phyloP scores from a whole-genome alignment of 2,329 filamentous ascomycete species.

The Fusarium zealandicum region DNA sequence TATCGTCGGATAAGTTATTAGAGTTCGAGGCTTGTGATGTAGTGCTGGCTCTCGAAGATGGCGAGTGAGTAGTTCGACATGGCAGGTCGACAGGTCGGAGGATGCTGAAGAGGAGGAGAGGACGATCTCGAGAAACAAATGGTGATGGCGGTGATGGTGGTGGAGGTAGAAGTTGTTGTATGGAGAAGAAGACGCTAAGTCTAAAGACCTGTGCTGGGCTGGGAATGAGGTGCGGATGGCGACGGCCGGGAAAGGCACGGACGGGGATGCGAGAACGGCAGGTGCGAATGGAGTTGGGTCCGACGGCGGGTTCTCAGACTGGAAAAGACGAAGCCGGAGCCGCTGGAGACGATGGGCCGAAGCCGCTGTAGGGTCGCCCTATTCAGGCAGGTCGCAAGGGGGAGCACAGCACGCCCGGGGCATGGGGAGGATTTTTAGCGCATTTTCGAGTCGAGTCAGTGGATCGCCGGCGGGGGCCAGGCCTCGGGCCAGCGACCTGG shows the following conservation, averaged over 20 bases:
- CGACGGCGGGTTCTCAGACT: constrained; percentile 39
- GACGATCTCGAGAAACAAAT: no score
- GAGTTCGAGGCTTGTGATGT: background rate
- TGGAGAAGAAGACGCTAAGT: background rate
- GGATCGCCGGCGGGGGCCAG: background rate
- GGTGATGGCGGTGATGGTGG: no score
- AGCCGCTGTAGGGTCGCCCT: constrained; percentile 16
- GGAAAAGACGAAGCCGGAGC: constrained; percentile 37
- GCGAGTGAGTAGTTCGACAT: constrained; percentile 24
- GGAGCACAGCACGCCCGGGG: background rate
- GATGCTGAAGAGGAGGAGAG: background rate
- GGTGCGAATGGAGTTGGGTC: background rate
- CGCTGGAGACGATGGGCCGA: constrained; percentile 10
- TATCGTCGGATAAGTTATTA: constrained; percentile 6
- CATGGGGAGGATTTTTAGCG: constrained; percentile 3
- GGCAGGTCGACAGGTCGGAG: constrained; percentile 13
- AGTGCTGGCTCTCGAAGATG: constrained; percentile 9
- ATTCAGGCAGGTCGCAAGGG: constrained; percentile 36
- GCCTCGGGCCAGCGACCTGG: no score
- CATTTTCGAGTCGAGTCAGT: constrained; percentile 5
- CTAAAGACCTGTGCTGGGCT: background rate
- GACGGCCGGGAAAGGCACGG: constrained; percentile 20
- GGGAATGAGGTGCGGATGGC: background rate
- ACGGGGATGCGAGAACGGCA: no score
- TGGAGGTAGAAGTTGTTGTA: background rate